Conservation (phyloP, 169 alveolate genomes). For the Cryptosporidium sp. region DNA sequence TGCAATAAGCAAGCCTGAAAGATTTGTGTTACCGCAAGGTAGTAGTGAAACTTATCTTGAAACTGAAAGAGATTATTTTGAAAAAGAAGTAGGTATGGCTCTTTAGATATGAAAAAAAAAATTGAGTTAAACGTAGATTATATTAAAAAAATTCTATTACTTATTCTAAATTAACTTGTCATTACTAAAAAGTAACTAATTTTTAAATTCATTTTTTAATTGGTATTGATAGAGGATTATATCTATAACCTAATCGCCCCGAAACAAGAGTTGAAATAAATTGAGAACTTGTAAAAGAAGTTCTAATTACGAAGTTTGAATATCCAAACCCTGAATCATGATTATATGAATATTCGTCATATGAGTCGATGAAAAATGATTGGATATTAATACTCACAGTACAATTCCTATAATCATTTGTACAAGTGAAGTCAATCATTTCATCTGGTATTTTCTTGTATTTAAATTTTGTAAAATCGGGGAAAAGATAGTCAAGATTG, state of each 20-base stretch:
- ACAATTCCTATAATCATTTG: conserved; percentile 44
- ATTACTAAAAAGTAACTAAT: conserved; percentile 4
- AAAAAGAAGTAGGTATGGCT: conserved; percentile 4
- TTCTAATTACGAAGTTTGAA: conserved; percentile 60
- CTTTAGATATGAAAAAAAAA: not conserved
- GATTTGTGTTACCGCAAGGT: conserved; percentile 69
- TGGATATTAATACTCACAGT: conserved; percentile 16
- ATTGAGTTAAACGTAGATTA: conserved; percentile 21
- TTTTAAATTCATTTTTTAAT: conserved; percentile 4
- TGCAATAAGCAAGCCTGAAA: conserved; percentile 72
- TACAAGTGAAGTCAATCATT: conserved; percentile 49
- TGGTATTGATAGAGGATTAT: conserved; percentile 58
- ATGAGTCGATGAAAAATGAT: conserved; percentile 12
- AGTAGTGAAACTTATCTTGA: conserved; percentile 28
- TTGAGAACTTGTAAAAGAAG: conserved; percentile 39
- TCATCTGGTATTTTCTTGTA: conserved; percentile 24
- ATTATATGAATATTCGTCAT: conserved; percentile 29
- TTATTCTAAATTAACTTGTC: not conserved
- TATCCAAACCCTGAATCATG: conserved; percentile 51
- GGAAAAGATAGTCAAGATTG: conserved; percentile 46
- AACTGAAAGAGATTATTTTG: conserved; percentile 42
- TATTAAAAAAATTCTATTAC: not conserved
- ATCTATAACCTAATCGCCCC: conserved; percentile 56
- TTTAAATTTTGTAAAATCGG: conserved; percentile 9
- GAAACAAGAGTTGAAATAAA: conserved; percentile 32